These are phyloP conservation scores for Diaporthe velutina DNA, from an alignment of 2,329 filamentous ascomycete genomes.

Conservation along the genomic window DNA sequence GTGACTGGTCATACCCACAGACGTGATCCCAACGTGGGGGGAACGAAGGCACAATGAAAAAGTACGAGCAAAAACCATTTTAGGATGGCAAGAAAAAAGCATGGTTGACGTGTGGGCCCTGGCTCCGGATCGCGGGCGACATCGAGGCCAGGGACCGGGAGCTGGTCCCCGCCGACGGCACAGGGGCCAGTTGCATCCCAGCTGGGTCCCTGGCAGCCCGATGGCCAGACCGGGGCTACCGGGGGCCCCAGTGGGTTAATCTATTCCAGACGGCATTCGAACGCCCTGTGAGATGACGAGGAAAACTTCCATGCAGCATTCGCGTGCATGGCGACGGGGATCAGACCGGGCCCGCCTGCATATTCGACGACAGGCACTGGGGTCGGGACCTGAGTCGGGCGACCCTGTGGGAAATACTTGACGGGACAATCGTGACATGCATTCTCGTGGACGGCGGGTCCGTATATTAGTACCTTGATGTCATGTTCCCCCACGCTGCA, in stretches of 20 bases:
- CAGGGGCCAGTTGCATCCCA: conserved; percentile 26
- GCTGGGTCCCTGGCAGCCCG: conserved; percentile 13
- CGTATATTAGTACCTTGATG: neutral
- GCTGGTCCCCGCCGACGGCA: conserved; percentile 26
- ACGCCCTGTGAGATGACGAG: conserved; percentile 30
- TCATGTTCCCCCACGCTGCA: neutral
- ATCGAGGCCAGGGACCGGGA: conserved; percentile 27
- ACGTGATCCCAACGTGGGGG: conserved; percentile 16
- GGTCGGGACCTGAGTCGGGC: conserved; percentile 16
- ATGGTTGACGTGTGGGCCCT: conserved; percentile 26
- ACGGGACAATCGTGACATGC: neutral
- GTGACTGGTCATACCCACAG: conserved; percentile 4
- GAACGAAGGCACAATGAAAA: neutral
- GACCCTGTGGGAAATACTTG: conserved; percentile 11
- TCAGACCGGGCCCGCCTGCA: conserved; percentile 28
- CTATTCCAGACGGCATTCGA: conserved; percentile 21
- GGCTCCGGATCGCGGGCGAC: conserved; percentile 28
- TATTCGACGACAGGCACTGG: conserved; percentile 10
- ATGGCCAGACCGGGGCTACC: conserved; percentile 23
- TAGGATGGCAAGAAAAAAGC: neutral
- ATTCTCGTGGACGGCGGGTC: neutral
- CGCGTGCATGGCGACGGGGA: conserved; percentile 27
- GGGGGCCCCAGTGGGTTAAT: conserved; percentile 6
- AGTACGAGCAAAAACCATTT: neutral
- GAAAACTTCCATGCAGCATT: conserved; percentile 23